These are phyloP conservation scores for Scutellaria baicalensis DNA, from an alignment of 257 asterid species.

Conservation along the genomic window DNA sequence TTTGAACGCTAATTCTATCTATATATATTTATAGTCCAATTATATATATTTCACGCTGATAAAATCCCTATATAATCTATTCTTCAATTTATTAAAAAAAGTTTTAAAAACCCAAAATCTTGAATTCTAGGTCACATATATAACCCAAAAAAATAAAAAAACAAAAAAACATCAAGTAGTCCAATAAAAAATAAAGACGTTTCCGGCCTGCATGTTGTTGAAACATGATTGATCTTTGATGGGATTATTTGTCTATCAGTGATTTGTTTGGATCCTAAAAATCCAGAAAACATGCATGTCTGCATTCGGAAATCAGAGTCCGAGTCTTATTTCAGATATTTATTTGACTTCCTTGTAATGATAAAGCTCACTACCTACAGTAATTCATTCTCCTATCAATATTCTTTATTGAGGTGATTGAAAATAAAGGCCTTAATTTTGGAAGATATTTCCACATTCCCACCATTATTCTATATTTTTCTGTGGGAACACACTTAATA, in stretches of 20 bases:
- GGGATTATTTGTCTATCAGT: neutral
- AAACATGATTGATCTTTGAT: neutral
- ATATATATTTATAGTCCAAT: no score
- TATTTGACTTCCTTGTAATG: constrained; percentile 20
- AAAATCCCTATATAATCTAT: no score
- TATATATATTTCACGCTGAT: no score
- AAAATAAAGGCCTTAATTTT: neutral
- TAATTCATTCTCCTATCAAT: neutral
- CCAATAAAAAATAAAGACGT: no score
- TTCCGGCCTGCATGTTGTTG: no score
- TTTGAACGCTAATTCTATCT: no score
- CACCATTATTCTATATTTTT: neutral
- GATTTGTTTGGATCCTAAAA: neutral
- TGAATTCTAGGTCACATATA: no score
- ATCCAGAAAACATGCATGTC: neutral
- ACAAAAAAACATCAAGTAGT: no score
- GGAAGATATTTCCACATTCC: constrained; percentile 3
- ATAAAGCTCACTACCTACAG: neutral
- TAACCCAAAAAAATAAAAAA: no score
- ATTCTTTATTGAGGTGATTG: neutral
- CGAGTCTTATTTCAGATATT: constrained; percentile 12
- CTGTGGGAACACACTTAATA: neutral
- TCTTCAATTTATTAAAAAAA: no score
- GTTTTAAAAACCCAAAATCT: no score
- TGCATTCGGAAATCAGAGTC: constrained; percentile 8